These are phyloP conservation scores for Blastomyces parvus DNA, from an alignment of 2,329 filamentous ascomycete genomes.

Conservation along the genomic window DNA sequence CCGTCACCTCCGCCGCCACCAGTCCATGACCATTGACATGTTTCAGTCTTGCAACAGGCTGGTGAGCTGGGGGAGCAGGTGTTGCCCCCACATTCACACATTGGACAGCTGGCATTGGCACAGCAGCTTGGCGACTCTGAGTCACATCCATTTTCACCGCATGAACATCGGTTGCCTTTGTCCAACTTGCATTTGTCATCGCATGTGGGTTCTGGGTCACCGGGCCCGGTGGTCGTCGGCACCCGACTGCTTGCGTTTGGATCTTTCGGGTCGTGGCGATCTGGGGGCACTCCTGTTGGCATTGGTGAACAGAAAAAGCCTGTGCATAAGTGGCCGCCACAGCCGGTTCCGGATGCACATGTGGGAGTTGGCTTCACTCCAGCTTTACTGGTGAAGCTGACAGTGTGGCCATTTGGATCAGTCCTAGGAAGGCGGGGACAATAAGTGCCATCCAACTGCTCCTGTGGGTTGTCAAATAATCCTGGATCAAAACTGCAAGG, in stretches of 20 bases:
- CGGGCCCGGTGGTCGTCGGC: background rate
- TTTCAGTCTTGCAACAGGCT: slow-evolving; percentile 6
- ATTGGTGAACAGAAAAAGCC: slow-evolving; percentile 2
- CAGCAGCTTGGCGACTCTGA: slow-evolving; percentile 8
- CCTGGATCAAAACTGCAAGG: background rate
- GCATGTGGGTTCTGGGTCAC: background rate
- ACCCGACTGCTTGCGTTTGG: slow-evolving; percentile 5
- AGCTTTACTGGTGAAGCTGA: background rate
- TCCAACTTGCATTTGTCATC: slow-evolving; percentile 1
- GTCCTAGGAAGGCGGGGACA: background rate
- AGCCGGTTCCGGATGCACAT: background rate
- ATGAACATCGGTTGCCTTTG: background rate
- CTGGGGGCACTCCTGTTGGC: slow-evolving; percentile 4
- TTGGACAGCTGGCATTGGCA: slow-evolving; percentile 6
- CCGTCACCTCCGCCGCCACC: slow-evolving; percentile 6
- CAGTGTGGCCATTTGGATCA: background rate
- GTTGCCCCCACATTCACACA: slow-evolving; percentile 6
- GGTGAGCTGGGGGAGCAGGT: slow-evolving; percentile 5
- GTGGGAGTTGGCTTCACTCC: background rate
- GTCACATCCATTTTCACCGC: slow-evolving; percentile 7
- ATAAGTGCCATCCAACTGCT: background rate
- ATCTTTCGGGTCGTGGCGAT: slow-evolving; percentile 6
- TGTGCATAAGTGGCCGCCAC: slow-evolving; percentile 7
- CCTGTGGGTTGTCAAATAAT: background rate
- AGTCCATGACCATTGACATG: slow-evolving; percentile 9